Evolutionary conservation across 352 stramenopile genomes (phyloP).

Genomic region (Globisporangium orthogonon): DNA sequence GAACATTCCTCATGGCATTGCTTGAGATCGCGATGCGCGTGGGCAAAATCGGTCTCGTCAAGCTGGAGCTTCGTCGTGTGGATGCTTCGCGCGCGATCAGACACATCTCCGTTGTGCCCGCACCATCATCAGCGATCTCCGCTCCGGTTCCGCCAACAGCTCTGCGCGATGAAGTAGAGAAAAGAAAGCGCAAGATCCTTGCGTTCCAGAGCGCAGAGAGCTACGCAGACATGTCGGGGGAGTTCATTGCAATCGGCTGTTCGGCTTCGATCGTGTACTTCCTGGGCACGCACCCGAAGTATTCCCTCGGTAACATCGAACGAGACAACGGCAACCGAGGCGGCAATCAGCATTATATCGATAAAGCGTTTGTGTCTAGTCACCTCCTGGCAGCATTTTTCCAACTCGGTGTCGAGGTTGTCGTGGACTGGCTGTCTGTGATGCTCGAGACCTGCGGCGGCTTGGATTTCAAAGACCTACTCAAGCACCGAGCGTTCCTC

Average conservation of each 20-base stretch:
- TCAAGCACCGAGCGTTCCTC: too few relatives aligned
- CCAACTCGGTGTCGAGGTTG: neutral
- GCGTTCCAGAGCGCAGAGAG: constrained; percentile 23
- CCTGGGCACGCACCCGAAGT: neutral
- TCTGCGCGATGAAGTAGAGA: neutral
- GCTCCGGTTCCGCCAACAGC: neutral
- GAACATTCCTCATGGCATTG: neutral
- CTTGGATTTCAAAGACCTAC: neutral
- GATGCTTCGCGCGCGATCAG: neutral
- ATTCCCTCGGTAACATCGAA: neutral
- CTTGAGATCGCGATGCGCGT: constrained; percentile 2
- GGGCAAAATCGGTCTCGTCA: neutral
- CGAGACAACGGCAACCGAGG: neutral
- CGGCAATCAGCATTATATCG: too few relatives aligned
- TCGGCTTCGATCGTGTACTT: constrained; percentile 15
- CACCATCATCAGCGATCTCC: neutral
- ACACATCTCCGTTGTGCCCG: neutral
- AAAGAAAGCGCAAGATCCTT: constrained; percentile 17
- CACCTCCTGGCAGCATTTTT: too few relatives aligned
- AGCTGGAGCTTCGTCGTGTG: neutral
- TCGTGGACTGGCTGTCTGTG: neutral
- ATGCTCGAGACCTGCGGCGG: neutral
- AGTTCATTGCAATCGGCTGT: constrained; percentile 38
- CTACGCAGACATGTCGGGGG: constrained; percentile 34
- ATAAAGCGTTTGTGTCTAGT: too few relatives aligned